Evolutionary conservation across 345 rosid genomes (phyloP).

Genomic region (Camelina laxa): DNA sequence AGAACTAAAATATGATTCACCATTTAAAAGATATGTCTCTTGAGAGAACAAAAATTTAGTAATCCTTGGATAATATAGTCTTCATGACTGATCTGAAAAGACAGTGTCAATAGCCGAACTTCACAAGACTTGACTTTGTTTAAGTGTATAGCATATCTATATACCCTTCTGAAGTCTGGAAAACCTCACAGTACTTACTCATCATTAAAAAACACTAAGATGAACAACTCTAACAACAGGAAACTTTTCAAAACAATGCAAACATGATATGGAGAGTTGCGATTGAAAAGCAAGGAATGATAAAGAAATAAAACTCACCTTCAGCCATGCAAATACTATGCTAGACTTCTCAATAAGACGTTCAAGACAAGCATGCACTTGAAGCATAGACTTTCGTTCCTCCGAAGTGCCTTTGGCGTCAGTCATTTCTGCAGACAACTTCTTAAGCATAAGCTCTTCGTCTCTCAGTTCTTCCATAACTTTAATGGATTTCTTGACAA

Average conservation of each 20-base stretch:
- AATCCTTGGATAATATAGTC: neutral
- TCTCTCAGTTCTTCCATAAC: constrained; percentile 72
- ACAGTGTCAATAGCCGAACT: constrained; percentile 26
- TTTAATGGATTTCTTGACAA: constrained; percentile 65
- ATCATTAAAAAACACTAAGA: constrained; percentile 1
- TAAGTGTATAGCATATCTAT: constrained; percentile 13
- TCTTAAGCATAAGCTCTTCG: constrained; percentile 87
- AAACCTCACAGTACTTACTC: constrained; percentile 20
- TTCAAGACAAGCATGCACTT: constrained; percentile 68
- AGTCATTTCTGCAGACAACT: constrained; percentile 59
- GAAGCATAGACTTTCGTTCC: constrained; percentile 72
- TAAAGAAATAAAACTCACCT: constrained; percentile 52
- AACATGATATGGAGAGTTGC: constrained; percentile 15
- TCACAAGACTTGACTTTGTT: constrained; percentile 2
- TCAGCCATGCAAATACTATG: constrained; percentile 70
- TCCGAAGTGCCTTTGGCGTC: constrained; percentile 63
- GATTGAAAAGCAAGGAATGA: constrained; percentile 12
- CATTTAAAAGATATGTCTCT: neutral
- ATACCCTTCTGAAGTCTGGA: neutral
- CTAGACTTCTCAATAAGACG: constrained; percentile 81
- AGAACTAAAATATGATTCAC: constrained; percentile 10
- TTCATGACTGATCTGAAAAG: constrained; percentile 18
- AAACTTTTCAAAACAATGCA: constrained; percentile 27
- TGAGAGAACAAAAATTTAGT: constrained; percentile 5
- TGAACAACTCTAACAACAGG: constrained; percentile 21